Evolutionary conservation across 495 filamentous ascomycete species (phyloP).

Genomic region (Bacidia rubella): DNA sequence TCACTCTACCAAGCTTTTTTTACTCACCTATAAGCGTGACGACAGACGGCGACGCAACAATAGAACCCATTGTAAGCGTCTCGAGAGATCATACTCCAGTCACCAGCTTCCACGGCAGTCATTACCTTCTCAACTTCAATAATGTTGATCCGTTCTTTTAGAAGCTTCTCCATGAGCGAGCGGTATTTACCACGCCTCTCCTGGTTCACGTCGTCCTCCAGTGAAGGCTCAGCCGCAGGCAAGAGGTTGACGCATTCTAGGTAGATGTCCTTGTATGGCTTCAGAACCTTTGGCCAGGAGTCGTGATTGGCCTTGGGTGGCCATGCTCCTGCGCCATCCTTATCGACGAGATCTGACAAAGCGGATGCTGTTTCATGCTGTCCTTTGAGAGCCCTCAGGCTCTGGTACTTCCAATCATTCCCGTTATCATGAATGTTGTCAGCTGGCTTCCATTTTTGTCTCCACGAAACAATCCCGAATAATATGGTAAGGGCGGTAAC

Average conservation of each 20-base stretch:
- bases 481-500: background rate
- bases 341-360: conserved; percentile 17
- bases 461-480: background rate
- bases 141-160: conserved; percentile 19
- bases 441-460: background rate
- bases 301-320: conserved; percentile 22
- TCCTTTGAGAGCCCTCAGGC: background rate
- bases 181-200: background rate
- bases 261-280: conserved; percentile 26
- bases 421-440: background rate
- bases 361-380: background rate
- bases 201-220: conserved; percentile 15
- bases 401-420: background rate
- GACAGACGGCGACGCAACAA: conserved; percentile 23
- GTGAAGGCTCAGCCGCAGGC: conserved; percentile 12
- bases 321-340: conserved; percentile 26
- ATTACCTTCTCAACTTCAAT: conserved; percentile 17
- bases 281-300: conserved; percentile 18
- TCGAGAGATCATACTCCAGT: conserved; percentile 19
- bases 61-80: conserved; percentile 28
- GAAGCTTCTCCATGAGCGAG: conserved; percentile 8
- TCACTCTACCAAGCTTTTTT: background rate
- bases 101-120: conserved; percentile 15
- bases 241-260: conserved; percentile 21
- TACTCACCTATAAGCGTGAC: conserved; percentile 26